Evolutionary conservation across 352 stramenopile genomes (phyloP), one percentile per base, ranked within the genome.

Genomic region (Halophytophthora polymorphica): DNA sequence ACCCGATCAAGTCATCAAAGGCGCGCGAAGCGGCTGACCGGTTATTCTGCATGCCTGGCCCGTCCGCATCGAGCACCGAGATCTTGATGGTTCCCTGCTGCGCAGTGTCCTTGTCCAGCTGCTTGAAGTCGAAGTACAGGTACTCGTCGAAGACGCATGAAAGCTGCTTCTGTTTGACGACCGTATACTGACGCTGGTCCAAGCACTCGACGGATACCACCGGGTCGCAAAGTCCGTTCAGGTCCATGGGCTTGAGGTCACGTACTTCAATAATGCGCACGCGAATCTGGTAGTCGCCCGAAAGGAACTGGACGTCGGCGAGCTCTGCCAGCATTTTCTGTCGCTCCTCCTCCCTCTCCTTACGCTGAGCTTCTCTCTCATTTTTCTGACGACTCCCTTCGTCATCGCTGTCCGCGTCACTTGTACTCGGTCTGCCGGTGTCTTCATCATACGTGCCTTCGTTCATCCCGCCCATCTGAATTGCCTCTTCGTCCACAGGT

Each of bases 141-240:
- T 80, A 77, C 54, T 97, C 86, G 60, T 98, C 91, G 68, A 96
- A 96, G 2, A 97, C 83, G 35, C 75, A 91, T 22, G 74, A 92
- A 12, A 90, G 66, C 44, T 89, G 77, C 53, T 95, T 83, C 54
- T 89, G 70, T 71, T 95, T 86, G 49, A 94, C 73, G 37, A 79
- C 64, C 7, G 79, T 94, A 49, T 95, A 71, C 45, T 93, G 76
- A 8, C 77, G 76, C 45, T 95, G 81, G 3, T 74, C 79, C 35
- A 96, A 69, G 36, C 84, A 91, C 55, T 93, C 84, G 14, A 95
- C 78, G 14, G 82, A 79, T 5, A 96, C 70, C 15, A 97, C 86
- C 4, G 91, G 91, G 53, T 98, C 91, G 41, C 78, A 93, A 11
- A 86, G 66, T 11, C 89, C 89, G 53, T 96, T 89, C 10, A 70